Evolutionary conservation across 495 filamentous ascomycete species (phyloP).

Genomic region (Sordaria brevicollis): DNA sequence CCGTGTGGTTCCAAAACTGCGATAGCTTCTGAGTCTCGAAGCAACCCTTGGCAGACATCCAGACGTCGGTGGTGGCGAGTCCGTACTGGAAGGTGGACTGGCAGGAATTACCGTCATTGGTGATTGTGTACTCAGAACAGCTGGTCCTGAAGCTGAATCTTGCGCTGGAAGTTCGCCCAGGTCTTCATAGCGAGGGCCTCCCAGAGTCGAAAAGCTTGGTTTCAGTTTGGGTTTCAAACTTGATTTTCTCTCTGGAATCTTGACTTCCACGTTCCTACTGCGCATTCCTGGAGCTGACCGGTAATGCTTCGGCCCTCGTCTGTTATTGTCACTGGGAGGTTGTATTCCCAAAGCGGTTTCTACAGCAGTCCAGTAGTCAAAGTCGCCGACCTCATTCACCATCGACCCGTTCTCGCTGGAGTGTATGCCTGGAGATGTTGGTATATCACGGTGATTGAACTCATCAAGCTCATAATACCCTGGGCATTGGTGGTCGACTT

Average conservation of each 20-base stretch:
- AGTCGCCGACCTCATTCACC: constrained; percentile 4
- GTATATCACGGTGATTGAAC: constrained; percentile 1
- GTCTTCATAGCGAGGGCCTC: not conserved
- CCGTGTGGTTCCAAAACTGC: constrained; percentile 2
- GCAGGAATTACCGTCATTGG: not conserved
- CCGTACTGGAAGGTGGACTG: not conserved
- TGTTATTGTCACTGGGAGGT: not conserved
- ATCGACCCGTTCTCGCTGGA: constrained; percentile 6
- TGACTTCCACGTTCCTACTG: constrained; percentile 10
- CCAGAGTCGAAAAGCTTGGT: not conserved
- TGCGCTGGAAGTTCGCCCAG: not conserved
- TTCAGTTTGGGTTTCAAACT: constrained; percentile 6
- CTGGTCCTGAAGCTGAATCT: constrained; percentile 4
- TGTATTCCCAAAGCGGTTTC: not conserved
- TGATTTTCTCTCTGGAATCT: constrained; percentile 8
- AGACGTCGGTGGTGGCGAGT: not conserved
- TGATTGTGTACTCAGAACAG: not conserved
- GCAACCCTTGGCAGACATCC: constrained; percentile 5
- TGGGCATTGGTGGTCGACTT: constrained; percentile 3
- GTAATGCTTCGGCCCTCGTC: constrained; percentile 8
- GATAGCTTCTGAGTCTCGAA: constrained; percentile 6
- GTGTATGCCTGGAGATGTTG: constrained; percentile 6
- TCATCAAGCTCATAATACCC: constrained; percentile 3
- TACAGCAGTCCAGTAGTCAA: not conserved
- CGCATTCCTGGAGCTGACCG: constrained; percentile 15